A percentile compares a stretch with the other conserved stretches of the same genome.
Evolutionary conservation across 2,329 filamentous ascomycete species (phyloP).

Genomic region (Trichoderma brevicompactum): DNA sequence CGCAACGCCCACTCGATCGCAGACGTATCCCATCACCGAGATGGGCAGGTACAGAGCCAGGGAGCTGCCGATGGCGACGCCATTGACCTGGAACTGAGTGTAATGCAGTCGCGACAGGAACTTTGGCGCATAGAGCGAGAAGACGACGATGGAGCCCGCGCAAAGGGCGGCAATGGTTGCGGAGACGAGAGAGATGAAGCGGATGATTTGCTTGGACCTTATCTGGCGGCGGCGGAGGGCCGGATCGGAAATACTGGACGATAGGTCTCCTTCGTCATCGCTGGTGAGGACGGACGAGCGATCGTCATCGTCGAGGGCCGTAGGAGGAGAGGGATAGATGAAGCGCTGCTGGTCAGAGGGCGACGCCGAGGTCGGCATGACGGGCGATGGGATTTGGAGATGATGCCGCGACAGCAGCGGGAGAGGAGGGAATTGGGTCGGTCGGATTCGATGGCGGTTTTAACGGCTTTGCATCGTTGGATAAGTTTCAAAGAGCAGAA

Average conservation of each 20-base stretch:
- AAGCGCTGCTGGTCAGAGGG: slow-evolving; percentile 23
- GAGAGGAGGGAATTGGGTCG: slow-evolving; percentile 1
- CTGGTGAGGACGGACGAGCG: slow-evolving; percentile 33
- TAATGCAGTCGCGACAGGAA: slow-evolving; percentile 88
- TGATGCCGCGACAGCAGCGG: not conserved
- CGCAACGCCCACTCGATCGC: slow-evolving; percentile 83
- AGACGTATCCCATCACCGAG: slow-evolving; percentile 84
- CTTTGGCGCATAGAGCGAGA: slow-evolving; percentile 89
- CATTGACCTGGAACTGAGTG: slow-evolving; percentile 89
- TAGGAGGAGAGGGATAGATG: slow-evolving; percentile 20
- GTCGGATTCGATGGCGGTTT: not conserved
- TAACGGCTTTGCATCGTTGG: slow-evolving; percentile 9
- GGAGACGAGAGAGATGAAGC: slow-evolving; percentile 56
- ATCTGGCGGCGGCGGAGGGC: slow-evolving; percentile 34
- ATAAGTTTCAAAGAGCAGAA: not conserved
- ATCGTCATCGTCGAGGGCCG: slow-evolving; percentile 33
- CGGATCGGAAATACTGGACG: slow-evolving; percentile 24
- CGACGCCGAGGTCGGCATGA: slow-evolving; percentile 26
- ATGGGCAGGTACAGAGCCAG: slow-evolving; percentile 92
- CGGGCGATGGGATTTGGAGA: not conserved
- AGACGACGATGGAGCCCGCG: slow-evolving; percentile 89
- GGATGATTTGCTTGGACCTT: slow-evolving; percentile 43
- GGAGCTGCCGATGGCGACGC: slow-evolving; percentile 83
- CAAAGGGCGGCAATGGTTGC: slow-evolving; percentile 68
- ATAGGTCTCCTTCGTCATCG: slow-evolving; percentile 17